phyloP scores from a whole-genome alignment of 2,329 filamentous ascomycete genomes.

The Hypoxylon sp. region DNA sequence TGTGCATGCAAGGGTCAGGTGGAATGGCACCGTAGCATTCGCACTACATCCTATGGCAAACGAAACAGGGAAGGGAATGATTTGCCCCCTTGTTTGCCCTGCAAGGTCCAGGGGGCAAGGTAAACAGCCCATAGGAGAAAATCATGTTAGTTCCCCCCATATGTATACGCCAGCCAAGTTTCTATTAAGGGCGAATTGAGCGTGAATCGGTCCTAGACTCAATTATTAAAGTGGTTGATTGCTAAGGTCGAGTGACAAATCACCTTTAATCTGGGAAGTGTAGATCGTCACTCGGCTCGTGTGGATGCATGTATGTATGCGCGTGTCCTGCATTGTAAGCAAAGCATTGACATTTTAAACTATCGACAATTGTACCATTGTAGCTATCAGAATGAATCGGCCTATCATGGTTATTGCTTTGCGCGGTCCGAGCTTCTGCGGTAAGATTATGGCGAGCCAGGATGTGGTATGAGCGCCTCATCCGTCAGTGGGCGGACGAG shows the following conservation, averaged over 20 bases:
- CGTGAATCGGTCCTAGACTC: constrained; percentile 19
- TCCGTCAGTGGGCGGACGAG: constrained; percentile 32
- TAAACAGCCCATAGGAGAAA: constrained; percentile 30
- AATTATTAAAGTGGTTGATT: constrained; percentile 29
- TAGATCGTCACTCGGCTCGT: constrained; percentile 22
- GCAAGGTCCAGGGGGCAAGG: constrained; percentile 41
- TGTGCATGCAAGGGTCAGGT: constrained; percentile 41
- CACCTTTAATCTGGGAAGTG: constrained; percentile 16
- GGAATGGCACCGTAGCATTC: constrained; percentile 40
- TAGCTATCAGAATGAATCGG: constrained; percentile 5
- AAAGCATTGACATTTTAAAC: constrained; percentile 1
- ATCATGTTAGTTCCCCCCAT: constrained; percentile 35
- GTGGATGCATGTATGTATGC: constrained; percentile 17
- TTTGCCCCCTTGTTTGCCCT: constrained; percentile 44
- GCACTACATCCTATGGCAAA: constrained; percentile 42
- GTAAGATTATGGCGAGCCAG: constrained; percentile 31
- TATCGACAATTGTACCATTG: constrained; percentile 15
- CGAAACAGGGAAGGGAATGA: constrained; percentile 42
- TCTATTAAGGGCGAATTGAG: constrained; percentile 28
- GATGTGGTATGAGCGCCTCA: constrained; percentile 27
- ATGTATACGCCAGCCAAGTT: constrained; percentile 18
- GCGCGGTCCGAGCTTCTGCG: constrained; percentile 29
- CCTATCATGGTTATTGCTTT: constrained; percentile 7
- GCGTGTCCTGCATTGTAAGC: constrained; percentile 1
- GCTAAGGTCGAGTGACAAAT: constrained; percentile 32